phyloP scores from a whole-genome alignment of 2,329 filamentous ascomycete species.

The Fusarium coicis region DNA sequence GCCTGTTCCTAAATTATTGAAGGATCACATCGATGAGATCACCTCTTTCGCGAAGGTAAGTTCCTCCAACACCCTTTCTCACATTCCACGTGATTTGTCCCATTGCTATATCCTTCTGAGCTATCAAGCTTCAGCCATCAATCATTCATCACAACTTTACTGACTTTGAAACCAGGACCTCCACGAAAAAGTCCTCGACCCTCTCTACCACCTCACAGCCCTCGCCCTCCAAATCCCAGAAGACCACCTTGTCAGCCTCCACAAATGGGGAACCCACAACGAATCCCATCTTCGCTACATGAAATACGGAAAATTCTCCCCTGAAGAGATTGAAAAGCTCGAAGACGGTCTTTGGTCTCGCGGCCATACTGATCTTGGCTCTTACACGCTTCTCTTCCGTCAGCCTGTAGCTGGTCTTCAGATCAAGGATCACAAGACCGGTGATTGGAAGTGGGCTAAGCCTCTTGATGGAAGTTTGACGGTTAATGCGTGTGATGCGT shows the following conservation, averaged over 20 bases:
- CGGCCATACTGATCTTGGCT: conserved; percentile 68
- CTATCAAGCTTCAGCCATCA: too few species aligned
- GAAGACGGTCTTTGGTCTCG: conserved; percentile 56
- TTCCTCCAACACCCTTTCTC: too few species aligned
- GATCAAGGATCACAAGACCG: conserved; percentile 58
- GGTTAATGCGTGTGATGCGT: conserved; percentile 61
- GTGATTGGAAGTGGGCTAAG: conserved; percentile 62
- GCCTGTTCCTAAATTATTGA: conserved; percentile 8
- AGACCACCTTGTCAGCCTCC: conserved; percentile 63
- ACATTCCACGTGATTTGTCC: too few species aligned
- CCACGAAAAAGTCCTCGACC: conserved; percentile 66
- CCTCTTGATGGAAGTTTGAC: conserved; percentile 62
- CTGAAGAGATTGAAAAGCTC: conserved; percentile 58
- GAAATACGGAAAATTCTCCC: conserved; percentile 63
- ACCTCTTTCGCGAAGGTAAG: conserved; percentile 30
- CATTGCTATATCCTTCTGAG: too few species aligned
- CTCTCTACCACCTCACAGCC: conserved; percentile 69
- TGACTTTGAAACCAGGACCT: conserved; percentile 17
- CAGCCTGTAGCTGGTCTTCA: conserved; percentile 69
- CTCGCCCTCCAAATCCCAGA: conserved; percentile 69
- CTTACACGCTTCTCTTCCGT: conserved; percentile 66
- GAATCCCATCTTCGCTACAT: conserved; percentile 73
- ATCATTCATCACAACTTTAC: too few species aligned
- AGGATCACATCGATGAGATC: conserved; percentile 17
- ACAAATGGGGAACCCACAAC: conserved; percentile 67